Evolutionary conservation across 2,329 filamentous ascomycete genomes (phyloP), one percentile per base, ranked within the genome.

Genomic region (Penicillium verrucosum): DNA sequence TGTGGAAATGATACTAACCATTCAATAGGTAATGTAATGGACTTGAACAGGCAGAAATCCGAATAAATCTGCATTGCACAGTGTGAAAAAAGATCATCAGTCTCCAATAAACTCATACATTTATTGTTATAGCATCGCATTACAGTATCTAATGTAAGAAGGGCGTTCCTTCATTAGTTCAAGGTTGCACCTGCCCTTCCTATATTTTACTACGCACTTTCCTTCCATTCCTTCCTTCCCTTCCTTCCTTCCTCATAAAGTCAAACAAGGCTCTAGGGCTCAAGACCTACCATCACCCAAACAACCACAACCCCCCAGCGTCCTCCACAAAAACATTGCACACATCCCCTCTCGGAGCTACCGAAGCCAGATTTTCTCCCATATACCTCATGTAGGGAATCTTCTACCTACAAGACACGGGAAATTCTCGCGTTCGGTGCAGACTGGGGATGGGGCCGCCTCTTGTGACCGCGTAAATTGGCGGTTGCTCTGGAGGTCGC

Each of bases 21-120:
- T 49, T n/a, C 32, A 1, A n/a, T 56, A 73, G 70, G 64, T 73
- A 42, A 73, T 73, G 70, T 73, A 65, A 70, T 41, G 23, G 30
- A 45, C 11, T 32, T 32, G 21, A 44, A 42, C 14, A 32, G 37
- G 16, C 21, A 23, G 21, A 30, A 30, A 4, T 36, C 21, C 3
- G 29, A 5, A 9, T 44, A 9, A 44, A 21, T 27, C 16, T 36
- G 29, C 21, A 30, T 42, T 44, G 30, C 18, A 51, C 27, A 36
- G 29, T 43, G 16, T 37, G 16, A 29, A 49, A 46, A 25, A 34
- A 25, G 8, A 25, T 34, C n/a, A 23, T 14, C 7, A 27, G 34
- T 40, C 23, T 38, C 8, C 11, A 11, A 40, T 49, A 14, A n/a
- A 16, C 25, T 11, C 16, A 38, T 21, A 27, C 34, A 18, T 38